Conservation (phyloP, 352 stramenopile genomes). For the Plasmopara viticola region DNA sequence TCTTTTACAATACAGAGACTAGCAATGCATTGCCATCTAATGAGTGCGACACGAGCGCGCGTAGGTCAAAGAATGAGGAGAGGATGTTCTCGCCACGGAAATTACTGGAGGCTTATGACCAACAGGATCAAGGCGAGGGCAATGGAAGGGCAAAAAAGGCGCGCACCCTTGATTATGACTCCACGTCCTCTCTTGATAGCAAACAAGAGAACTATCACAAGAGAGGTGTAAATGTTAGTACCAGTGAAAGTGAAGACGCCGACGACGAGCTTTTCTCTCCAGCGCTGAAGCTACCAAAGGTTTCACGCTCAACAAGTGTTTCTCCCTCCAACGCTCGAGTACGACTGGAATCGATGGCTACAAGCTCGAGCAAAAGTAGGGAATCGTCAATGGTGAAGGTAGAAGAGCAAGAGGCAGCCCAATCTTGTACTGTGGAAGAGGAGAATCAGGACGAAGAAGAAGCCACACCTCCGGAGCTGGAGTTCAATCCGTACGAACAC, state of each 20-base stretch:
- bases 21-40: conserved; percentile 23
- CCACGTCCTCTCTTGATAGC: conserved; percentile 2
- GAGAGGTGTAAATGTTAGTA: conserved; percentile 1
- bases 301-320: conserved; percentile 29
- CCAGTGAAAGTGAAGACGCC: conserved; percentile 21
- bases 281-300: conserved; percentile 46
- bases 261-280: conserved; percentile 74
- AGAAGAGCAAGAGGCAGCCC: conserved; percentile 4
- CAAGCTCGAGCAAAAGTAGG: conserved; percentile 21
- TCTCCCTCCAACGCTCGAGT: conserved; percentile 28
- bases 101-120: conserved; percentile 49
- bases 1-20: conserved; percentile 7
- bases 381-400: conserved; percentile 25
- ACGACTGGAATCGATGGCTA: conserved; percentile 23
- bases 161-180: conserved; percentile 22
- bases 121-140: conserved; percentile 12
- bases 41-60: conserved; percentile 8
- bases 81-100: conserved; percentile 66
- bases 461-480: conserved; percentile 36
- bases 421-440: conserved; percentile 8
- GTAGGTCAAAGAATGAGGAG: conserved; percentile 26
- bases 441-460: conserved; percentile 34
- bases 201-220: conserved; percentile 16
- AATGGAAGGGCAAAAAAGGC: conserved; percentile 21
- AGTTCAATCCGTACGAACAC: conserved; percentile 68